Evolutionary conservation across 2,329 filamentous ascomycete species (phyloP), one percentile per base, ranked within the genome.

Genomic region (Clonostachys rhizophaga): DNA sequence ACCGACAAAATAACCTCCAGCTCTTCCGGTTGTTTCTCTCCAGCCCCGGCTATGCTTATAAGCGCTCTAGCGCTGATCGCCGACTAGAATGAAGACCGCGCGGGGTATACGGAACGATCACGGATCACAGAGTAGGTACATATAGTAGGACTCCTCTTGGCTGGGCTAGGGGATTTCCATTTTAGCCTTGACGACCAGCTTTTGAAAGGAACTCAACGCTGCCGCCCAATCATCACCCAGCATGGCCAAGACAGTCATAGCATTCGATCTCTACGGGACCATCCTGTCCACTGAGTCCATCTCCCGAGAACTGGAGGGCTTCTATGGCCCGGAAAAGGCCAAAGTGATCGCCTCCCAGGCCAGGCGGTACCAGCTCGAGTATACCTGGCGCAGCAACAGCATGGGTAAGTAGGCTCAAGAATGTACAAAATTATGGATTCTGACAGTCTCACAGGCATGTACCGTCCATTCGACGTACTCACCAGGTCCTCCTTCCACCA

Each of bases 191-290:
- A 10, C 3, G 9, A 4, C 24, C 2, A 30, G 24, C 24, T 10
- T 4, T 30, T 30, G 24, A 30, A 10, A 30, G 9, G 9, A 30
- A 30, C 24, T 30, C 9, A 30, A 10, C 8, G 9, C 8, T 30
- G 3, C 9, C 9, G 10, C 24, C 4, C 24, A 30, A 30, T 9
- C 24, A 30, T 30, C 24, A 30, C 9, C 24, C 46, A 44, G 17
- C 20, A 63, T 62, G 61, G 39, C 51, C 18, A 51, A 63, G 41
- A 67, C 60, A 14, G 66, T 84, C 42, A 71, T 91, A 46, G 86
- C 84, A 2, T 89, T 91, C 52, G 87, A 91, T 57, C 72, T 88
- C 3, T 91, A 90, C 63, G 87, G 86, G 46, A 91, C 86, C 3
- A 65, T 91, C 10, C 72, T 91, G 6, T 88, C 84, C 10, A 89